Evolutionary conservation across 1,284 basidiomycete genomes (phyloP), one percentile per base, ranked within the genome.

Genomic region (Laetiporus sulphureus): DNA sequence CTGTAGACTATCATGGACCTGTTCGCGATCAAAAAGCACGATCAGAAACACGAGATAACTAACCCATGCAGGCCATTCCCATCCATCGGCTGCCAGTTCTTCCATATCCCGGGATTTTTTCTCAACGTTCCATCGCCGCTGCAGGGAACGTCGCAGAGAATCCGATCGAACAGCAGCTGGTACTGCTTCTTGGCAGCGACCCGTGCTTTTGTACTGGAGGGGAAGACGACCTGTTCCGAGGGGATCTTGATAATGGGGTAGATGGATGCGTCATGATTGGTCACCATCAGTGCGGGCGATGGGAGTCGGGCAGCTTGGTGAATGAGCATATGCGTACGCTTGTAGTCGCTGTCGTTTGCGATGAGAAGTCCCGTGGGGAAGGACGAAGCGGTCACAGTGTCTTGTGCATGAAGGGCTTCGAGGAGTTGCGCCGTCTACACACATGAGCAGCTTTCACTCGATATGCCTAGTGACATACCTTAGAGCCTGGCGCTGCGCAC

Each of bases 401-500:
- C 78, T 34, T 78, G 66, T 2, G 80, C 72, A 57, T 95, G 91
- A 3, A 96, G 69, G 2, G 89, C 86, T 69, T 96, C 92, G 30
- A 96, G 75, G 12, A 96, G 69, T 68, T 96, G 93, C 4, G 90
- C 89, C 5, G 92, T 94, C 80, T 85, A 37, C 24, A 16, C 27
- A 29, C 12, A 15, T 40, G 62, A 56, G 54, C 42, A n/a, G n/a
- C n/a, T n/a, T n/a, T n/a, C n/a, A n/a, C n/a, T n/a, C n/a, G n/a
- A n/a, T n/a, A n/a, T n/a, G n/a, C n/a, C n/a, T n/a, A n/a, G n/a
- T 4, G 33, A 42, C 59, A 40, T 43, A 82, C 87, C 68, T 99
- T 99, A 23, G 92, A 96, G 12, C 96, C 96, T 1, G 96, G 96
- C 1, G 96, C 95, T n/a, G 96, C 96, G 60, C 95, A 99, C 88